phyloP scores from a whole-genome alignment of 306 rosid species.

The Trichosanthes cucumerina region DNA sequence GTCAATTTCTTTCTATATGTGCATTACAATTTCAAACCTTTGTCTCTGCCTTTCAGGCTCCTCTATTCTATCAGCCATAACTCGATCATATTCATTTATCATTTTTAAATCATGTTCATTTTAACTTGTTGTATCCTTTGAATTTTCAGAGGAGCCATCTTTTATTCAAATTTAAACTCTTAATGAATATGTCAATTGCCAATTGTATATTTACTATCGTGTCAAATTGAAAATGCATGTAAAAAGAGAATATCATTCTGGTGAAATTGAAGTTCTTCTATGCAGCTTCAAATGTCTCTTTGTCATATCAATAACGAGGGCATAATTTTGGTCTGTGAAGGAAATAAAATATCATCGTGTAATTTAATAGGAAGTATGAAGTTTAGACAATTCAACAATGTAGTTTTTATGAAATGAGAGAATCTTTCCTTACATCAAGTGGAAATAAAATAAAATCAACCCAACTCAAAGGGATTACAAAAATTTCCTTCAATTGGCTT shows the following conservation, averaged over 20 bases:
- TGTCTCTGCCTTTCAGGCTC: not conserved
- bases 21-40: not conserved
- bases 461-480: no score
- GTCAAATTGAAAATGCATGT: not conserved
- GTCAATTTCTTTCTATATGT: not conserved
- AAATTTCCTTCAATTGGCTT: no score
- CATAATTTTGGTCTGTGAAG: no score
- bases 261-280: not conserved
- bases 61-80: not conserved
- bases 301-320: no score
- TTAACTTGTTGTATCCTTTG: not conserved
- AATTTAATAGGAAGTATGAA: no score
- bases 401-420: no score
- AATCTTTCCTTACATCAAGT: no score
- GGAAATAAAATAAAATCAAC: no score
- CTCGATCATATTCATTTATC: not conserved
- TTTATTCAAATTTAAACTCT: not conserved
- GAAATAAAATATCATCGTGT: no score
- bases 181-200: not conserved
- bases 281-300: not conserved
- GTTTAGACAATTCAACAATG: no score
- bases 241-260: not conserved
- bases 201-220: not conserved
- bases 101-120: not conserved
- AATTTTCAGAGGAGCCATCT: not conserved